A percentile compares a stretch with the other conserved stretches of the same genome.
Conservation (phyloP, 1,284 basidiomycete genomes). For the Ustilago nuda region DNA sequence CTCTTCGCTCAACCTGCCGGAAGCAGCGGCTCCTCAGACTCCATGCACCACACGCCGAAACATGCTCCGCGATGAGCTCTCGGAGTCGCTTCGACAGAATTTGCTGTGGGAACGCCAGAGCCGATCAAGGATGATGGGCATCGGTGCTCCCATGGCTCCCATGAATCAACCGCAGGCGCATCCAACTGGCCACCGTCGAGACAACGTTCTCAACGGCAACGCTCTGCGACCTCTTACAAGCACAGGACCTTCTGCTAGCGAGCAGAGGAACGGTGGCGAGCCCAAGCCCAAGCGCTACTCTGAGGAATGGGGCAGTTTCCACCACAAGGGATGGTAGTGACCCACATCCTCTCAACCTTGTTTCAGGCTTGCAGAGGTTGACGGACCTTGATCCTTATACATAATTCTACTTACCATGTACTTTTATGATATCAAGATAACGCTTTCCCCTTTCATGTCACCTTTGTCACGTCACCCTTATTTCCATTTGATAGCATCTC, state of each 20-base stretch:
- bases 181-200: slow-evolving; percentile 18
- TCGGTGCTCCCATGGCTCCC: slow-evolving; percentile 46
- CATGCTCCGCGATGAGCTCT: slow-evolving; percentile 86
- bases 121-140: slow-evolving; percentile 64
- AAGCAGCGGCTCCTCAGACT: slow-evolving; percentile 76
- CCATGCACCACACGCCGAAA: slow-evolving; percentile 84
- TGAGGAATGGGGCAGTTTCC: slow-evolving; percentile 63
- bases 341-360: neutral
- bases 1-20: slow-evolving; percentile 47
- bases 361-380: neutral
- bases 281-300: slow-evolving; percentile 44
- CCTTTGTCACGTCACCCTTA: slow-evolving; percentile 9
- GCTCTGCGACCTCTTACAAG: slow-evolving; percentile 57
- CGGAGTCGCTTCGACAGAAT: slow-evolving; percentile 83
- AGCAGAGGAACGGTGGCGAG: slow-evolving; percentile 20
- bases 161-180: slow-evolving; percentile 22
- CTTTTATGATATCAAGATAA: slow-evolving; percentile 30
- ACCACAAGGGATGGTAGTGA: slow-evolving; percentile 63
- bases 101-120: slow-evolving; percentile 81
- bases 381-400: neutral
- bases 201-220: slow-evolving; percentile 57
- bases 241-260: slow-evolving; percentile 27
- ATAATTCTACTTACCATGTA: slow-evolving; percentile 17
- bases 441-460: slow-evolving; percentile 15
- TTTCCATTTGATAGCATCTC: slow-evolving; percentile 1